phyloP scores from a whole-genome alignment of 331 rosid species.

The Ulmus americana region DNA sequence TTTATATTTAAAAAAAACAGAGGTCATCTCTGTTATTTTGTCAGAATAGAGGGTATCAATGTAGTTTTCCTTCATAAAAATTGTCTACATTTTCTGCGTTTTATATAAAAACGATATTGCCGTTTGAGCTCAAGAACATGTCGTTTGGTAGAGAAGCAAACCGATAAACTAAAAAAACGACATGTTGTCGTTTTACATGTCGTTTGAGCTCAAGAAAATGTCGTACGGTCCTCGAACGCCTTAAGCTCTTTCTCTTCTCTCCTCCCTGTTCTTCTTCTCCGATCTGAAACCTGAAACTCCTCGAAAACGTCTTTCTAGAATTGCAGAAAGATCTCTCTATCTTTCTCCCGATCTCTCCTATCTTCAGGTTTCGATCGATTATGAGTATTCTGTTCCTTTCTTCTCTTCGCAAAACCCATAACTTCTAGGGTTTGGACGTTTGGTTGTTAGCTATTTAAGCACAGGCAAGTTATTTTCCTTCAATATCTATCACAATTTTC shows the following conservation, averaged over 20 bases:
- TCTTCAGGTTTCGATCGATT: slow-evolving; percentile 18
- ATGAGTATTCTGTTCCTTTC: not conserved
- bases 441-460: slow-evolving; percentile 2
- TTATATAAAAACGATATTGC: too few species aligned
- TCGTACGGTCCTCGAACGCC: slow-evolving; percentile 5
- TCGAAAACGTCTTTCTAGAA: slow-evolving; percentile 20
- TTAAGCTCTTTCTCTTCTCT: slow-evolving; percentile 13
- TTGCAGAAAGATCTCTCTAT: slow-evolving; percentile 28
- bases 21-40: too few species aligned
- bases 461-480: slow-evolving; percentile 32
- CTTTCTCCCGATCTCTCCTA: slow-evolving; percentile 18
- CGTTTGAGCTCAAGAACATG: too few species aligned
- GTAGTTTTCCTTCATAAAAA: too few species aligned
- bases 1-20: too few species aligned
- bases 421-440: slow-evolving; percentile 50
- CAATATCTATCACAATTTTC: not conserved
- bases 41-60: too few species aligned
- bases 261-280: slow-evolving; percentile 14
- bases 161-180: too few species aligned
- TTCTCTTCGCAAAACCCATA: slow-evolving; percentile 21
- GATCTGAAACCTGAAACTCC: slow-evolving; percentile 36
- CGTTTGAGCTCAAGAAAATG: too few species aligned
- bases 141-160: not conserved
- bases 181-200: too few species aligned
- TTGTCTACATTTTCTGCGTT: too few species aligned